Base-by-base conservation (phyloP, 2,329 filamentous ascomycete genomes). In the Xylaria sp. region DNA sequence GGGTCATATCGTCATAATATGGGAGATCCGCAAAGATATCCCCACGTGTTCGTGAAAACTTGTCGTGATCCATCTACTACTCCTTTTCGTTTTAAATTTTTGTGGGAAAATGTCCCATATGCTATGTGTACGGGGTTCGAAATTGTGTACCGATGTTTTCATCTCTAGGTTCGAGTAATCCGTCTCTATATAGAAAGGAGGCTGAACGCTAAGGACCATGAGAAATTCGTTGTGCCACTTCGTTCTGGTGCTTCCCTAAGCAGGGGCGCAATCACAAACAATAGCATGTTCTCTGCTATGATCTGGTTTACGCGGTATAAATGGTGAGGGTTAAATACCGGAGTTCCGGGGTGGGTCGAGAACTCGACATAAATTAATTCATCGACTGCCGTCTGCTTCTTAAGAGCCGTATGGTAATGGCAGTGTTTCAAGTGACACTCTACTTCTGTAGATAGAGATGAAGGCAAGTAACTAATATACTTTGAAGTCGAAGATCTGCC, bases 121-220 rank as follows among this genome's bases (percentile, higher is more conserved):
- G 63, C 15, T 48, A 13, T 20, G 56, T 55, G 61, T 53, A 61
- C 48, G 32, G 50, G 20, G 30, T 32, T 34, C 32, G 25, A 45
- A 36, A 58, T 67, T 60, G 58, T 61, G 52, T 60, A 45, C 23
- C 30, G 25, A 10, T 68, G 4, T 60, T 25, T 41, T 36, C 34
- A 28, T 62, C 48, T 63, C 57, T 66, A 56, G 63, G 60, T 69
- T 70, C 60, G 63, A 61, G 65, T 61, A 32, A 45, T 70, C 63
- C 66, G 39, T 68, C 66, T 74, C 70, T 73, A 73, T 73, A 70
- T 53, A 43, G 67, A 63, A 41, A 30, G 53, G 60, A 63, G 52
- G 36, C 41, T 30, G 13, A 53, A 45, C 15, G 59, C 4, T n/a
- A 57, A 28, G 41, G 28, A 53, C 32, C 9, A 20, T 36, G 10